Conservation (phyloP, 495 filamentous ascomycete species). For the Penicillium parvum region DNA sequence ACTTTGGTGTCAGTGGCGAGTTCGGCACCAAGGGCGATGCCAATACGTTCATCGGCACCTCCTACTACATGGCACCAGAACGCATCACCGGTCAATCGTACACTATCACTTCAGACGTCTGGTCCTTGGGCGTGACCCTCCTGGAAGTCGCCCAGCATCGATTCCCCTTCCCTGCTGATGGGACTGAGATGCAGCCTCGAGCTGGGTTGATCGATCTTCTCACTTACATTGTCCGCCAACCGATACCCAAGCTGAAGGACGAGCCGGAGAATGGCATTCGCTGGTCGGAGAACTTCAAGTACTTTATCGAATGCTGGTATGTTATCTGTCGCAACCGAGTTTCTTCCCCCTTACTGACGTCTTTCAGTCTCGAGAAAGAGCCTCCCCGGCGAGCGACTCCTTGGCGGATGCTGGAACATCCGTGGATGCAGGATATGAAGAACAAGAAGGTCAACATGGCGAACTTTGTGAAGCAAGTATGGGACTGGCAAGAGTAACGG, state of each 20-base stretch:
- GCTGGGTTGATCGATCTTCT: constrained; percentile 91
- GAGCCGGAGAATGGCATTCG: constrained; percentile 74
- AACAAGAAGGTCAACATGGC: constrained; percentile 95
- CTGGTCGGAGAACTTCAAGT: constrained; percentile 97
- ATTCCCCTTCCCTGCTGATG: constrained; percentile 96
- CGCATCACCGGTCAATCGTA: constrained; percentile 96
- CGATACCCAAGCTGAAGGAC: constrained; percentile 93
- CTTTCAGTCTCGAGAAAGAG: constrained; percentile 84
- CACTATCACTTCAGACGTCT: constrained; percentile 97
- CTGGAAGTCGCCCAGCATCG: constrained; percentile 96
- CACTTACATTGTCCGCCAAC: constrained; percentile 94
- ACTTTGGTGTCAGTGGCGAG: constrained; percentile 96
- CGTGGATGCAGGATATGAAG: constrained; percentile 96
- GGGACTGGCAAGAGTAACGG: constrained; percentile 75
- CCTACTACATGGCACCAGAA: constrained; percentile 99
- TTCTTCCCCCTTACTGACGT: constrained; percentile 4
- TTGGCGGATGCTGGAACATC: constrained; percentile 98
- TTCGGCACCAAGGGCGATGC: constrained; percentile 98
- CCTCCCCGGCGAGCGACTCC: constrained; percentile 78
- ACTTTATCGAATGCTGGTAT: constrained; percentile 99
- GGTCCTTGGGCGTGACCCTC: constrained; percentile 92
- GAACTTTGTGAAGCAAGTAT: constrained; percentile 85
- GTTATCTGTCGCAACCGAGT: constrained; percentile 39
- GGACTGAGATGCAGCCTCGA: constrained; percentile 82
- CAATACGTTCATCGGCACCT: constrained; percentile 98